Conservation (phyloP, 495 filamentous ascomycete genomes). For the Hypoxylon subgilvum region DNA sequence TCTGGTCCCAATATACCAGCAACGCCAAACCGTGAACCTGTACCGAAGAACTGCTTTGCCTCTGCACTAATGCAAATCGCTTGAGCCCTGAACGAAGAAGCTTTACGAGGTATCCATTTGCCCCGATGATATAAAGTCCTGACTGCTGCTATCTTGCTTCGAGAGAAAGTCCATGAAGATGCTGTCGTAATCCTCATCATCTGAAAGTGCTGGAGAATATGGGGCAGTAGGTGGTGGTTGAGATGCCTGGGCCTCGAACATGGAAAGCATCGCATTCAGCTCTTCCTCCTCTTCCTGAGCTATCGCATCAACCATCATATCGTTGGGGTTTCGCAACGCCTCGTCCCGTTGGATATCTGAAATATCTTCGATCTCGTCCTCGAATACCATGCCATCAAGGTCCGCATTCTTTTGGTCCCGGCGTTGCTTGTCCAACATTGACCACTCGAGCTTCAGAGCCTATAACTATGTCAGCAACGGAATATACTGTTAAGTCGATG, state of each 20-base stretch:
- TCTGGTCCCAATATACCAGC: constrained; percentile 23
- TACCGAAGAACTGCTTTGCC: constrained; percentile 20
- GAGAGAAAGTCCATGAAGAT: constrained; percentile 53
- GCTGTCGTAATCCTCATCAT: constrained; percentile 64
- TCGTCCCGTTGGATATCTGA: constrained; percentile 41
- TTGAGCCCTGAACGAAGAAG: neutral
- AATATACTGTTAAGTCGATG: neutral
- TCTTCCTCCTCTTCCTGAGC: constrained; percentile 62
- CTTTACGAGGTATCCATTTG: constrained; percentile 43
- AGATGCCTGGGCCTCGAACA: constrained; percentile 31
- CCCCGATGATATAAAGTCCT: constrained; percentile 25
- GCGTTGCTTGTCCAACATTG: constrained; percentile 46
- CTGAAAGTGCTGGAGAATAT: constrained; percentile 43
- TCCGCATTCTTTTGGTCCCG: constrained; percentile 55
- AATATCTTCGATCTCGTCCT: constrained; percentile 54
- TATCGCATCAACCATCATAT: constrained; percentile 54
- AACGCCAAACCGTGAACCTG: constrained; percentile 29
- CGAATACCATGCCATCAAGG: constrained; percentile 54
- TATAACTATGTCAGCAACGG: constrained; percentile 36
- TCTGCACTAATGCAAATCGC: constrained; percentile 3
- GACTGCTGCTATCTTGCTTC: constrained; percentile 27
- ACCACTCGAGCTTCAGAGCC: constrained; percentile 58
- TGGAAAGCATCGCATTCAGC: constrained; percentile 61
- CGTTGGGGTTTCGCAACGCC: constrained; percentile 47
- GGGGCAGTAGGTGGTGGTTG: constrained; percentile 30